Conservation (phyloP, 2,329 filamentous ascomycete genomes). For the Arachnopeziza araneosa region DNA sequence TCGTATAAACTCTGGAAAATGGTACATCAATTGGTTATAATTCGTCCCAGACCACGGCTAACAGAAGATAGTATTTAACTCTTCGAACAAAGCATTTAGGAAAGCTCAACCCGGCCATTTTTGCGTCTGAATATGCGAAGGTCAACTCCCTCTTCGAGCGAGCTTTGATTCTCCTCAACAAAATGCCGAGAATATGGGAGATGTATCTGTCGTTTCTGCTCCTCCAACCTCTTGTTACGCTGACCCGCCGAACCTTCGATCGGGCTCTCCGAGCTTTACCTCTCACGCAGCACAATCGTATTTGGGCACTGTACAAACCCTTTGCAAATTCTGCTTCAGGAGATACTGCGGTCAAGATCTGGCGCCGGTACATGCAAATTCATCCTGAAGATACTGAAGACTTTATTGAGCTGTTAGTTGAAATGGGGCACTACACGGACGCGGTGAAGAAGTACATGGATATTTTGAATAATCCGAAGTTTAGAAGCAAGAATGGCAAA, state of each 20-base stretch:
- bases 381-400: conserved; percentile 94
- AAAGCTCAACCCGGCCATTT: conserved; percentile 76
- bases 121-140: conserved; percentile 78
- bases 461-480: conserved; percentile 83
- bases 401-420: conserved; percentile 82
- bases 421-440: conserved; percentile 81
- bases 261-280: conserved; percentile 85
- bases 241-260: conserved; percentile 84
- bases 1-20: conserved; percentile 99
- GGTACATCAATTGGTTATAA: conserved; percentile 40
- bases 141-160: conserved; percentile 93
- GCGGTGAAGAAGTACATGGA: conserved; percentile 88
- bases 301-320: conserved; percentile 86
- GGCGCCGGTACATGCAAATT: conserved; percentile 94
- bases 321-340: conserved; percentile 91
- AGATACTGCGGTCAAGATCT: conserved; percentile 85
- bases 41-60: conserved; percentile 9
- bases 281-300: conserved; percentile 89
- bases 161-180: conserved; percentile 88
- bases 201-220: conserved; percentile 91
- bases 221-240: conserved; percentile 85
- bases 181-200: conserved; percentile 98
- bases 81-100: conserved; percentile 77
- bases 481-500: conserved; percentile 89
- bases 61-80: conserved; percentile 63